Percentiles rank a stretch among this genome's conserved stretches.
These are phyloP conservation scores for Globisporangium perplexum DNA, from an alignment of 352 stramenopile genomes.

Conservation along the genomic window DNA sequence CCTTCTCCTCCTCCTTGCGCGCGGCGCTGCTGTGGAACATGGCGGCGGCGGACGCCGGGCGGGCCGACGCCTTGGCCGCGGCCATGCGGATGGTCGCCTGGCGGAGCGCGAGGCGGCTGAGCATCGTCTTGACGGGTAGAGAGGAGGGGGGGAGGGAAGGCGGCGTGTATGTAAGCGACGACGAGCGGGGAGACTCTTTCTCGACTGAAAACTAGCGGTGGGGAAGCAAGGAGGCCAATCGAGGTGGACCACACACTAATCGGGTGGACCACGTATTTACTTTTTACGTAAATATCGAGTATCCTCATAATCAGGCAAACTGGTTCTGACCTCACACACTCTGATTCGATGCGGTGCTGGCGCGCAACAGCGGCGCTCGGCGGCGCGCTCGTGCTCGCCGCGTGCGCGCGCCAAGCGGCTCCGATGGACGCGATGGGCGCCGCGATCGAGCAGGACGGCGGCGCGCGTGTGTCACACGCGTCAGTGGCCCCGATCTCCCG, in stretches of 20 bases:
- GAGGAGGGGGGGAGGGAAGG: not conserved
- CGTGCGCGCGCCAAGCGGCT: not conserved
- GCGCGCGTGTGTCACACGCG: not conserved
- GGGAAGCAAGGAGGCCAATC: not conserved
- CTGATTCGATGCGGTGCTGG: not conserved
- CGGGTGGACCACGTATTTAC: no score
- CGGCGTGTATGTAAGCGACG: not conserved
- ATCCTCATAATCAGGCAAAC: no score
- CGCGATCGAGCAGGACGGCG: slow-evolving; percentile 9
- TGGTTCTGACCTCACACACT: no score
- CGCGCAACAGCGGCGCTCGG: not conserved
- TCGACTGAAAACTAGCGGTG: not conserved
- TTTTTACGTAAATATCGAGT: no score
- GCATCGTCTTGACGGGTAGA: slow-evolving; percentile 31
- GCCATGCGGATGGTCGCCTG: slow-evolving; percentile 46
- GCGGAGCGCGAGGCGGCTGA: slow-evolving; percentile 70
- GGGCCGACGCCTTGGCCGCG: slow-evolving; percentile 24
- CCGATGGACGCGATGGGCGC: slow-evolving; percentile 11
- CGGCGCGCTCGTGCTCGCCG: not conserved
- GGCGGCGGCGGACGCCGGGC: slow-evolving; percentile 11
- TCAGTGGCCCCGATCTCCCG: not conserved
- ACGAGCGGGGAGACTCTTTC: not conserved
- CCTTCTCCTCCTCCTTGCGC: slow-evolving; percentile 46
- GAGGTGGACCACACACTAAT: no score
- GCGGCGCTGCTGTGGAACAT: slow-evolving; percentile 54